These are phyloP conservation scores for Scedosporium aurantiacum DNA, from an alignment of 2,329 filamentous ascomycete genomes.

Conservation along the genomic window DNA sequence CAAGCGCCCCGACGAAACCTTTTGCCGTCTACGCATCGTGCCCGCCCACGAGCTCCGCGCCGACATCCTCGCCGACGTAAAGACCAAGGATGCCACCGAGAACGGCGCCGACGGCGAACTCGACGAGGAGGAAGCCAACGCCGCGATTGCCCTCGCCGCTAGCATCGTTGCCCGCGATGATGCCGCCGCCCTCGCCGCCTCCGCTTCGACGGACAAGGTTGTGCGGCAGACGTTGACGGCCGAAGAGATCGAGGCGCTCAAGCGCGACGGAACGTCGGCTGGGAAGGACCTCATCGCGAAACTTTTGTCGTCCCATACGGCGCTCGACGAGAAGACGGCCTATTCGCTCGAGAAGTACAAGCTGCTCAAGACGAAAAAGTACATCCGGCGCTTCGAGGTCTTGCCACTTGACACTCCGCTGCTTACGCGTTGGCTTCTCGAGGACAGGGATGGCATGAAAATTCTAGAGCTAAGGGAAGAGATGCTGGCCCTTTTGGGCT, in stretches of 20 bases:
- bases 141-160: conserved; percentile 14
- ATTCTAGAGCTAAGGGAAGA: conserved; percentile 84
- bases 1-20: conserved; percentile 49
- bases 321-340: conserved; percentile 84
- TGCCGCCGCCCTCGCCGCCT: conserved; percentile 1
- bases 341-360: conserved; percentile 96
- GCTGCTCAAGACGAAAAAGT: conserved; percentile 86
- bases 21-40: conserved; percentile 65
- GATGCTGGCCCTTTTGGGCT: conserved; percentile 66
- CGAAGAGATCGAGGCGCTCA: conserved; percentile 64
- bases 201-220: conserved; percentile 31
- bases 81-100: conserved; percentile 19
- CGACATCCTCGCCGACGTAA: conserved; percentile 51
- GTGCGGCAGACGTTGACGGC: conserved; percentile 67
- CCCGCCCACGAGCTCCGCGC: conserved; percentile 73
- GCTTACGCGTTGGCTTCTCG: conserved; percentile 65
- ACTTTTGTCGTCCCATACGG: conserved; percentile 78
- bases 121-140: conserved; percentile 28
- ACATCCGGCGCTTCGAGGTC: conserved; percentile 76
- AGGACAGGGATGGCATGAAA: conserved; percentile 61
- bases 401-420: conserved; percentile 71
- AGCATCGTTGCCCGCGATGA: not conserved
- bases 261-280: conserved; percentile 62
- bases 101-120: conserved; percentile 32
- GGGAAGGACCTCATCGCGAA: conserved; percentile 89